A percentile compares a stretch with the other conserved stretches of the same genome.
Conservation (phyloP, 257 asterid species). For the Nicotiana paniculata region DNA sequence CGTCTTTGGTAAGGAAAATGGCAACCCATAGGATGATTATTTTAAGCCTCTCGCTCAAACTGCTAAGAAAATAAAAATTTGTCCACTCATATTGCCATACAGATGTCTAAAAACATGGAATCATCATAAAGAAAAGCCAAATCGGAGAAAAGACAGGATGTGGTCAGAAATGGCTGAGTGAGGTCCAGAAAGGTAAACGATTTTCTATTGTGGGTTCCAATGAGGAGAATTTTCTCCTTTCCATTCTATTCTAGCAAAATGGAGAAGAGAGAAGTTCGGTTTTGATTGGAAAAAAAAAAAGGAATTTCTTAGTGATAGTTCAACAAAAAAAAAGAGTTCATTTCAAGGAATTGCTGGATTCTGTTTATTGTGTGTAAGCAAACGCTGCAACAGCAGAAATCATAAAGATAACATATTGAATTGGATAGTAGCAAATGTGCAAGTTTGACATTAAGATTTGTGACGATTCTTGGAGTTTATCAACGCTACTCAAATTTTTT, state of each 20-base stretch:
- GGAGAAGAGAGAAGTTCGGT: neutral
- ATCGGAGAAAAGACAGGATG: neutral
- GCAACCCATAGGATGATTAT: neutral
- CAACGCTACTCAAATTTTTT: neutral
- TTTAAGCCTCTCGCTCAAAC: neutral
- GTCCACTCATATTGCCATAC: neutral
- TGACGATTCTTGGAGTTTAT: neutral
- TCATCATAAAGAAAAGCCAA: neutral
- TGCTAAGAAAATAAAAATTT: neutral
- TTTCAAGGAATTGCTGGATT: slow-evolving; percentile 2
- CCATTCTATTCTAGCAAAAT: neutral
- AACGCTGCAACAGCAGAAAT: neutral
- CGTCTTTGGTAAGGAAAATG: neutral
- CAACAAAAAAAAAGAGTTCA: neutral
- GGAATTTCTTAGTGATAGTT: neutral
- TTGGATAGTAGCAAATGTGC: neutral
- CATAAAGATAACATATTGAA: neutral
- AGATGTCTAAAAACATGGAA: neutral
- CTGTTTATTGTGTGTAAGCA: neutral
- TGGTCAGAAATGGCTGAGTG: neutral
- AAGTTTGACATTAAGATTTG: neutral
- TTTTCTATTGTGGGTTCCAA: neutral
- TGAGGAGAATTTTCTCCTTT: neutral
- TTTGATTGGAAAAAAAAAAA: neutral
- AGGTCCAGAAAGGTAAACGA: neutral